Conservation (phyloP, 83 land plant genomes). For the Diphasiastrum complanatum region DNA sequence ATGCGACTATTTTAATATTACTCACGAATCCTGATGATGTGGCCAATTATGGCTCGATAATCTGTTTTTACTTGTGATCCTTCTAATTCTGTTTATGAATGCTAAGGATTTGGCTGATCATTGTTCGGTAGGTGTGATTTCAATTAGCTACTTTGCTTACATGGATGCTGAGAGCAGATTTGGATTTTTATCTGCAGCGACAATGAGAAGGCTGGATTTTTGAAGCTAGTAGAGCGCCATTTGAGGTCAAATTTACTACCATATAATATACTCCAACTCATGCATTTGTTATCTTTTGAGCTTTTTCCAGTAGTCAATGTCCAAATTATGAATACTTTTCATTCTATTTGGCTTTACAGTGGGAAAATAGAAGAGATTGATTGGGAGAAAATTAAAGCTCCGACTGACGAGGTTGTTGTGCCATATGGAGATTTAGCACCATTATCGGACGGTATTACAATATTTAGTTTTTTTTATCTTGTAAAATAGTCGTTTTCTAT, state of each 20-base stretch:
- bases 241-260: slow-evolving; percentile 46
- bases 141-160: not conserved
- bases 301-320: not conserved
- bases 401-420: slow-evolving; percentile 92
- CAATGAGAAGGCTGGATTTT: slow-evolving; percentile 88
- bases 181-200: slow-evolving; percentile 45
- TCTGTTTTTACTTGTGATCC: too few relatives aligned
- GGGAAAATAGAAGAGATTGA: slow-evolving; percentile 72
- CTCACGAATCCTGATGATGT: too few relatives aligned
- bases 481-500: not conserved
- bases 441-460: slow-evolving; percentile 52
- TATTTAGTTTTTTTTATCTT: not conserved
- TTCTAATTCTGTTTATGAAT: too few relatives aligned
- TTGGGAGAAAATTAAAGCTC: slow-evolving; percentile 95
- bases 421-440: slow-evolving; percentile 72
- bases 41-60: too few relatives aligned
- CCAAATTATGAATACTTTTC: not conserved
- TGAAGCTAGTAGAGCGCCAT: slow-evolving; percentile 80
- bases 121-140: not conserved
- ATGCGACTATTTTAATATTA: too few relatives aligned
- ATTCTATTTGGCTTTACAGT: slow-evolving; percentile 28
- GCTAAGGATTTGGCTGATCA: not conserved
- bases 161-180: slow-evolving; percentile 1
- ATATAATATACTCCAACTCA: too few relatives aligned
- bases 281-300: slow-evolving; percentile 1